Percentiles rank a stretch among this genome's conserved stretches.
Conservation (phyloP, 208 protist genomes). For the Crithidia expoeki region DNA sequence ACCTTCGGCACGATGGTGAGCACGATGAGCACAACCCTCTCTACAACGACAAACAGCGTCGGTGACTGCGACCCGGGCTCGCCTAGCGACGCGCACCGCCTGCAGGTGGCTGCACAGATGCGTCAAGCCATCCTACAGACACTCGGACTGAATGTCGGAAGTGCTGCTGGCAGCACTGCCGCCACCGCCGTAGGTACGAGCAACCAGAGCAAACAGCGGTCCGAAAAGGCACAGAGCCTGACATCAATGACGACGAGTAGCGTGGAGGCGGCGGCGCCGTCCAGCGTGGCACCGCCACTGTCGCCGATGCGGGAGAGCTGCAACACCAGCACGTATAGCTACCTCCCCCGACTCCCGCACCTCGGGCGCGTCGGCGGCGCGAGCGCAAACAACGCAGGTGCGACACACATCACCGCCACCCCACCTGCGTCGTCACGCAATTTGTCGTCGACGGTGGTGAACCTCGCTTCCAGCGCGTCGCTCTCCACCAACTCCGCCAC, state of each 20-base stretch:
- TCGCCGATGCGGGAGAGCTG: slow-evolving; percentile 10
- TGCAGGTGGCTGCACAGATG: slow-evolving; percentile 15
- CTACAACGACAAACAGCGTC: slow-evolving; percentile 17
- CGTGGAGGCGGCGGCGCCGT: slow-evolving; percentile 4
- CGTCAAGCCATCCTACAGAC: slow-evolving; percentile 19
- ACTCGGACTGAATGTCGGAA: slow-evolving; percentile 4
- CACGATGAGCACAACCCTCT: slow-evolving; percentile 26
- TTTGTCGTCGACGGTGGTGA: background rate
- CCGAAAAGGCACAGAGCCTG: slow-evolving; percentile 7
- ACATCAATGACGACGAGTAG: slow-evolving; percentile 8
- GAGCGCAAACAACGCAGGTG: background rate
- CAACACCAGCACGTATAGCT: slow-evolving; percentile 2
- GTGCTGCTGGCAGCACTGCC: background rate
- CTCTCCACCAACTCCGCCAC: slow-evolving; percentile 16
- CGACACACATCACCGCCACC: slow-evolving; percentile 6
- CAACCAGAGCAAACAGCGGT: background rate
- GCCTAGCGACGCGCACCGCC: background rate
- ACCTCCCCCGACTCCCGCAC: slow-evolving; percentile 1
- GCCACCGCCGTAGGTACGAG: background rate
- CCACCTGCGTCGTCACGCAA: slow-evolving; percentile 7
- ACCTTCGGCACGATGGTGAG: slow-evolving; percentile 19
- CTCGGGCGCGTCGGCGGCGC: background rate
- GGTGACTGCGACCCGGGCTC: slow-evolving; percentile 5
- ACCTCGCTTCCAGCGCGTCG: slow-evolving; percentile 14
- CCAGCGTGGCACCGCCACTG: background rate